These are phyloP conservation scores for Sechiopsis laciniata DNA, from an alignment of 306 rosid genomes.

Conservation along the genomic window DNA sequence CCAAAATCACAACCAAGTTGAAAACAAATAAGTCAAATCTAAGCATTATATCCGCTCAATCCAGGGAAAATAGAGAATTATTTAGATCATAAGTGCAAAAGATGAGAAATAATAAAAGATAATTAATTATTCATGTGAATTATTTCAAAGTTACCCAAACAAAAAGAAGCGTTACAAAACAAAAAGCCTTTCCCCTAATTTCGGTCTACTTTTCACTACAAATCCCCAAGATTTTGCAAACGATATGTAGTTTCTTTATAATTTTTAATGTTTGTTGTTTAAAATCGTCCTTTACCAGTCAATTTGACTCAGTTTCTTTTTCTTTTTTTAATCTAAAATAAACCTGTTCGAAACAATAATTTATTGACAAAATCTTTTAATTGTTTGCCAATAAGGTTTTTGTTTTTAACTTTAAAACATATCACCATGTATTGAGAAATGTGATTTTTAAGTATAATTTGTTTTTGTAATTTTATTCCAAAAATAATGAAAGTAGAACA, in stretches of 20 bases:
- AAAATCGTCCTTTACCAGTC: neutral
- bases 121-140: neutral
- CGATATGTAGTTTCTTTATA: neutral
- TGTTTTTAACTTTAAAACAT: too few relatives aligned
- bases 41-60: neutral
- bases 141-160: neutral
- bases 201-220: slow-evolving; percentile 10
- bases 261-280: neutral
- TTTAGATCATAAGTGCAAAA: neutral
- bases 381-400: too few relatives aligned
- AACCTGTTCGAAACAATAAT: neutral
- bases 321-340: neutral
- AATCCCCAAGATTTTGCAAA: slow-evolving; percentile 11
- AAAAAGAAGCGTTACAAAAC: neutral
- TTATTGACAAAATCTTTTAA: too few relatives aligned
- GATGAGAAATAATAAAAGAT: neutral
- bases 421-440: too few relatives aligned
- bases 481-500: too few relatives aligned
- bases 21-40: neutral
- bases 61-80: neutral
- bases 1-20: too few relatives aligned
- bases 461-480: too few relatives aligned
- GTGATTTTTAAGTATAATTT: too few relatives aligned
- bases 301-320: neutral
- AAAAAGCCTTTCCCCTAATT: neutral